These are phyloP conservation scores for Ustulina deusta DNA, from an alignment of 2,329 filamentous ascomycete species.

Conservation along the genomic window DNA sequence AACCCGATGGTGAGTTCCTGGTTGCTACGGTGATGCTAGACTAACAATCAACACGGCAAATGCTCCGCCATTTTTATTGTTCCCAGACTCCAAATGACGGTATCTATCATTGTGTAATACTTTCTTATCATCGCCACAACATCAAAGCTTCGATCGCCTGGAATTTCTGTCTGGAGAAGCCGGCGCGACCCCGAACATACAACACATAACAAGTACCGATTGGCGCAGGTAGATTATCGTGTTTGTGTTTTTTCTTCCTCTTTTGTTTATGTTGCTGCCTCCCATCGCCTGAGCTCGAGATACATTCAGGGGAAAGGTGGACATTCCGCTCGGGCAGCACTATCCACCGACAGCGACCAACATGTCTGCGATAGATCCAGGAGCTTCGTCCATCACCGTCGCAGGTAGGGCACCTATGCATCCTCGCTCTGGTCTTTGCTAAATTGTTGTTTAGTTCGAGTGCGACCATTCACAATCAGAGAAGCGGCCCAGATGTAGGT, in stretches of 20 bases:
- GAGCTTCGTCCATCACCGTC: slow-evolving; percentile 70
- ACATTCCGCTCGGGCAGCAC: slow-evolving; percentile 15
- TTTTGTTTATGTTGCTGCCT: slow-evolving; percentile 43
- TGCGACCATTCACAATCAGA: slow-evolving; percentile 82
- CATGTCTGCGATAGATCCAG: slow-evolving; percentile 56
- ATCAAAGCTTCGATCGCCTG: slow-evolving; percentile 10
- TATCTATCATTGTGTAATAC: slow-evolving; percentile 7
- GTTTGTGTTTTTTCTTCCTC: slow-evolving; percentile 11
- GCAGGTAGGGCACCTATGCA: slow-evolving; percentile 58
- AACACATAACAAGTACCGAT: slow-evolving; percentile 2
- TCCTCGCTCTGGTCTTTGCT: slow-evolving; percentile 46
- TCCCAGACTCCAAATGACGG: slow-evolving; percentile 19
- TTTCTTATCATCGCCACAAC: slow-evolving; percentile 19
- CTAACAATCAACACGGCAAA: slow-evolving; percentile 37
- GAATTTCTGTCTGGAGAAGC: not conserved
- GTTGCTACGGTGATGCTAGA: slow-evolving; percentile 34
- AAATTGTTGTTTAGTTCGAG: slow-evolving; percentile 64
- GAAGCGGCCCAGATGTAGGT: slow-evolving; percentile 90
- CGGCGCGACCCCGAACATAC: not conserved
- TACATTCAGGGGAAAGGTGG: slow-evolving; percentile 25
- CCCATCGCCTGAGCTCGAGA: slow-evolving; percentile 22
- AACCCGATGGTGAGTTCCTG: not conserved
- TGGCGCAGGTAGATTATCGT: not conserved
- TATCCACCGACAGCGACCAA: slow-evolving; percentile 35
- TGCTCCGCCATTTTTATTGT: slow-evolving; percentile 15